Base-by-base conservation (phyloP, 2,329 filamentous ascomycete genomes). In the Aspergillus fructus region DNA sequence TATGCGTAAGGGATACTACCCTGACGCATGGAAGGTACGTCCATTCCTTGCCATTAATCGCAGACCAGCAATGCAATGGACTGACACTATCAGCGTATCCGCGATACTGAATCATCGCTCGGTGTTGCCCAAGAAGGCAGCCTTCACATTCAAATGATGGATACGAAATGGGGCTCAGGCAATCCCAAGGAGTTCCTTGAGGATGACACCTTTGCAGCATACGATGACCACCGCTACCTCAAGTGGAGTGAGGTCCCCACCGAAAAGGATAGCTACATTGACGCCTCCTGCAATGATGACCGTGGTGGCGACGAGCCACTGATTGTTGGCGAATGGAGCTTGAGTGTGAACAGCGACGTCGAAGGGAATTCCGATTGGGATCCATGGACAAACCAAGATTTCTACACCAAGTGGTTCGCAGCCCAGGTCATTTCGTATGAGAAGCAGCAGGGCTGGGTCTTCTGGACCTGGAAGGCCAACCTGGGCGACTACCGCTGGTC, bases 391-490 rank as follows among this genome's bases (percentile, higher is more conserved):
- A 76, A 82, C 55, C 69, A 65, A 15, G 74, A 77, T 33, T 88
- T 85, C 68, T 87, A 87, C 67, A 71, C 63, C 48, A 71, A 77
- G 43, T 87, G 80, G 77, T 87, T 83, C 69, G 79, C 81, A 0
- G 83, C 83, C 0, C 84, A 86, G 69, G 76, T 80, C 0, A 74
- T 78, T 42, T 71, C 78, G 0, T 87, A 85, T 63, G 84, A 87
- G 71, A 76, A 76, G 55, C 71, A 76, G 15, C 73, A 75, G 9
- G 83, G 83, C 0, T 86, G 83, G 83, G 53, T 70, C 15, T 87
- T 85, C 64, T 87, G 85, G 84, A 78, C 78, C 0, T 87, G 84
- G 84, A 87, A 86, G 70, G 67, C 70, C 4, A 65, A 82, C 67
- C 15, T 78, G 61, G 56, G 75, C 73, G 68, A 71, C 55, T 67